phyloP scores from a whole-genome alignment of 441 rosid genomes.

The Arabidopsis lyrata region DNA sequence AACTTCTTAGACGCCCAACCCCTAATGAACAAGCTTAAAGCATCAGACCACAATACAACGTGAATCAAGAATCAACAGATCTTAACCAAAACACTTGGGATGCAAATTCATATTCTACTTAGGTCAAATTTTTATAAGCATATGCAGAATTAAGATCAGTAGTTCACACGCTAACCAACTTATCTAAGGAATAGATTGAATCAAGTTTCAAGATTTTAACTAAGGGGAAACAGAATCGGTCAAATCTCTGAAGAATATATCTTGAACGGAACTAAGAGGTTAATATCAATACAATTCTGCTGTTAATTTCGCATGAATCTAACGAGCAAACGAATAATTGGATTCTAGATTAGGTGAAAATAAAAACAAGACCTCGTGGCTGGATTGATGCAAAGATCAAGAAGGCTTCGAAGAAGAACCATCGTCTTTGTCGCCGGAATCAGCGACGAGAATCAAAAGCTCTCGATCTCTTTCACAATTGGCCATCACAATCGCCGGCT shows the following conservation, averaged over 20 bases:
- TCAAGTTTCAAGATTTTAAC: constrained; percentile 33
- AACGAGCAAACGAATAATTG: constrained; percentile 8
- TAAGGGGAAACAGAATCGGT: constrained; percentile 9
- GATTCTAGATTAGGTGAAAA: constrained; percentile 24
- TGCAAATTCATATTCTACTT: constrained; percentile 19
- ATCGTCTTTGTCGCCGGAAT: constrained; percentile 48
- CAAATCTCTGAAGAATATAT: neutral
- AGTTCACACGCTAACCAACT: neutral
- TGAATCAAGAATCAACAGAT: constrained; percentile 18
- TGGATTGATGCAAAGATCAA: constrained; percentile 33
- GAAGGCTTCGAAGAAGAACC: constrained; percentile 35
- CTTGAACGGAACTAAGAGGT: neutral
- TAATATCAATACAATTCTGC: neutral
- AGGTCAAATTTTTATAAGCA: neutral
- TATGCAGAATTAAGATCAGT: constrained; percentile 3
- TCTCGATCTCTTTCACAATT: constrained; percentile 85
- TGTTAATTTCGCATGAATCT: neutral
- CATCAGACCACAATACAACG: constrained; percentile 9
- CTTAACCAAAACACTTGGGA: constrained; percentile 16
- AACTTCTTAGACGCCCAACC: constrained; percentile 98
- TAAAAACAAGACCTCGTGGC: constrained; percentile 25
- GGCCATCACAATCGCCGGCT: constrained; percentile 70
- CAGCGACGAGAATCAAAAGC: constrained; percentile 84
- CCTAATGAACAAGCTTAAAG: constrained; percentile 82
- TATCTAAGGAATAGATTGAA: constrained; percentile 7